A percentile compares a stretch with the other conserved stretches of the same genome.
Conservation (phyloP, 1,284 basidiomycete genomes). For the Omphalotus olearius region DNA sequence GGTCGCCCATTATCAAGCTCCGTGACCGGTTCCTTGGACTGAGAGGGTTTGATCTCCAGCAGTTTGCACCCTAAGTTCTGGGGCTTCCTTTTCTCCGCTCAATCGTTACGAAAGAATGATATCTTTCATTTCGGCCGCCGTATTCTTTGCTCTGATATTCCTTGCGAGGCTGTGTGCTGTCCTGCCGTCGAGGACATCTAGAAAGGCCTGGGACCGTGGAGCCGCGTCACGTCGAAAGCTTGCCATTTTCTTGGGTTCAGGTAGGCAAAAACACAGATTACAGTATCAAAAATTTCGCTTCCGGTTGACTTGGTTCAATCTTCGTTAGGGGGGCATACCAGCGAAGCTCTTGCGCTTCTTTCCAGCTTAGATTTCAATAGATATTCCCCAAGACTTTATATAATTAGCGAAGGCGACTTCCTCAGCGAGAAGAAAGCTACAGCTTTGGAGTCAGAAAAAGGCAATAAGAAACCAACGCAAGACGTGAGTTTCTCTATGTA, state of each 20-base stretch:
- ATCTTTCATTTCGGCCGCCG: too few species aligned
- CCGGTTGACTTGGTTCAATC: neutral
- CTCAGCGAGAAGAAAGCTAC: slow-evolving; percentile 74
- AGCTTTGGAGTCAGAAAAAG: slow-evolving; percentile 51
- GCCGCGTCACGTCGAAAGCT: slow-evolving; percentile 37
- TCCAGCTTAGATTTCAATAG: slow-evolving; percentile 72
- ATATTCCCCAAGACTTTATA: slow-evolving; percentile 78
- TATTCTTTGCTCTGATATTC: too few species aligned
- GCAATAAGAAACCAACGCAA: slow-evolving; percentile 5
- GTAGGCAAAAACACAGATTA: slow-evolving; percentile 27
- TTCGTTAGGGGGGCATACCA: slow-evolving; percentile 85
- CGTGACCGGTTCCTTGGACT: too few species aligned
- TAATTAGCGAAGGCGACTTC: slow-evolving; percentile 79
- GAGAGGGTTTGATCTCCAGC: too few species aligned
- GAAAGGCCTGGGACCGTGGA: too few species aligned
- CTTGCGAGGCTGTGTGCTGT: too few species aligned
- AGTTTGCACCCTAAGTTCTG: too few species aligned
- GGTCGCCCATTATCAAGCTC: too few species aligned
- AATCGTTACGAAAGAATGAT: too few species aligned
- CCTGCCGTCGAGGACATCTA: too few species aligned
- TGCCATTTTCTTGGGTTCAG: slow-evolving; percentile 64
- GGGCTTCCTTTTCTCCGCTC: too few species aligned
- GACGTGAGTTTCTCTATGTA: slow-evolving; percentile 1
- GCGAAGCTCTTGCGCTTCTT: slow-evolving; percentile 80
- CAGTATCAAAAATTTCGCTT: slow-evolving; percentile 1